Conservation (phyloP, 345 rosid species). For the Dovyalis caffra region DNA sequence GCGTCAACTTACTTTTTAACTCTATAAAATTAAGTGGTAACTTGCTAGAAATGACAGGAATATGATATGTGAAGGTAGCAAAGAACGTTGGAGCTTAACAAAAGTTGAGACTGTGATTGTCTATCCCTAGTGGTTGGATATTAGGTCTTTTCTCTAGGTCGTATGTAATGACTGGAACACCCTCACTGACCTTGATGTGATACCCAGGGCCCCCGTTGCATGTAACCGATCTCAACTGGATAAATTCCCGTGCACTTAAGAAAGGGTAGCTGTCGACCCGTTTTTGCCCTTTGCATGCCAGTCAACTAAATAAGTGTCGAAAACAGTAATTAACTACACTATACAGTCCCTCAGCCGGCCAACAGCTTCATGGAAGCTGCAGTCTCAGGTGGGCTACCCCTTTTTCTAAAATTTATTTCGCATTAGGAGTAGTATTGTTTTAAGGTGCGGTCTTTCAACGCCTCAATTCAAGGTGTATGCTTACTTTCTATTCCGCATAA, state of each 20-base stretch:
- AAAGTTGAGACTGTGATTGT: background rate
- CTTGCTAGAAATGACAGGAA: background rate
- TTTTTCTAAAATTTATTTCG: background rate
- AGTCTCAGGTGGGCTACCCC: slow-evolving; percentile 6
- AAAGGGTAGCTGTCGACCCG: slow-evolving; percentile 5
- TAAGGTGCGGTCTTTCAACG: too few species aligned
- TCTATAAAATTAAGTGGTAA: background rate
- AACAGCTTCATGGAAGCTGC: background rate
- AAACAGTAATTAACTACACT: background rate
- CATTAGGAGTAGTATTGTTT: background rate
- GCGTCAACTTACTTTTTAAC: background rate
- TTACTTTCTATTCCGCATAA: too few species aligned
- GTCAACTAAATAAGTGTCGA: background rate
- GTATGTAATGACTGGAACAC: background rate
- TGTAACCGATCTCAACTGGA: slow-evolving; percentile 22
- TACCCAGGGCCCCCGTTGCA: slow-evolving; percentile 3
- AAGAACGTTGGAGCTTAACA: background rate
- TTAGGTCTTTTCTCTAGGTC: slow-evolving; percentile 13
- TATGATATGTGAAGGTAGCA: background rate
- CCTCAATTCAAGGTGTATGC: too few species aligned
- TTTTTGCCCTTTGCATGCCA: slow-evolving; percentile 13
- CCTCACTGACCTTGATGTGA: slow-evolving; percentile 9
- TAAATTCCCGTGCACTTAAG: background rate
- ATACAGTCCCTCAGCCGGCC: background rate
- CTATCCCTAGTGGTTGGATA: slow-evolving; percentile 15